Percentiles rank a stretch among this genome's conserved stretches.
Evolutionary conservation across 2,329 filamentous ascomycete genomes (phyloP).

Genomic region (Paracoccidioides lutzii): DNA sequence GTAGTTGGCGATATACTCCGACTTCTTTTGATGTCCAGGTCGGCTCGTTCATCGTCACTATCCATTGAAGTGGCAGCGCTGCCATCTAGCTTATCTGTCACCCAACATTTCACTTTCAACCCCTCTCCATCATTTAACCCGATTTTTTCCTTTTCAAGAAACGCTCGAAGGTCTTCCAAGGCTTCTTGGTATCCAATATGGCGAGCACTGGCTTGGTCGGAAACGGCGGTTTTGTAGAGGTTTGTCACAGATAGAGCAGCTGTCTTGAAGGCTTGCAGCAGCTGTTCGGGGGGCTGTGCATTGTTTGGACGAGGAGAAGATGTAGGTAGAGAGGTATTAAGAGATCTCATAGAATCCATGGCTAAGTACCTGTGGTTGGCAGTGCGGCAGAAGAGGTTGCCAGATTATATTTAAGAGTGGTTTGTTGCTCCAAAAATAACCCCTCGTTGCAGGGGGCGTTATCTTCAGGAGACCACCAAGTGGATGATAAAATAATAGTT

Average conservation of each 20-base stretch:
- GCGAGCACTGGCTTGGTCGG: slow-evolving; percentile 61
- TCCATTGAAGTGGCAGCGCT: slow-evolving; percentile 27
- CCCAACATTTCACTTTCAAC: slow-evolving; percentile 51
- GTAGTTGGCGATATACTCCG: slow-evolving; percentile 25
- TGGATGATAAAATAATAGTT: neutral
- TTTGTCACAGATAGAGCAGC: slow-evolving; percentile 91
- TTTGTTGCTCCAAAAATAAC: neutral
- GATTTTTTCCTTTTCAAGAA: slow-evolving; percentile 70
- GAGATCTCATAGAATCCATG: slow-evolving; percentile 53
- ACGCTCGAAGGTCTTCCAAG: slow-evolving; percentile 73
- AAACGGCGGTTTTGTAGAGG: slow-evolving; percentile 81
- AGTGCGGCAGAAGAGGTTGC: neutral
- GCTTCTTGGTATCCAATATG: slow-evolving; percentile 86
- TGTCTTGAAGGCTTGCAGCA: slow-evolving; percentile 80
- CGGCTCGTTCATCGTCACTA: slow-evolving; percentile 32
- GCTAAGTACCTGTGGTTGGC: slow-evolving; percentile 2
- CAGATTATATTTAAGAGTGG: too few species aligned
- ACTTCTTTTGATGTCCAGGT: slow-evolving; percentile 27
- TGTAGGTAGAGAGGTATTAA: slow-evolving; percentile 49
- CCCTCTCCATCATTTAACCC: slow-evolving; percentile 70
- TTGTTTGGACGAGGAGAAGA: slow-evolving; percentile 32
- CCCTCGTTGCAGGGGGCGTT: neutral
- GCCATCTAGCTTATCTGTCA: slow-evolving; percentile 35
- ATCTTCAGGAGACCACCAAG: neutral
- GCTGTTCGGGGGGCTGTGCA: slow-evolving; percentile 37